Evolutionary conservation across 2,329 filamentous ascomycete genomes (phyloP), one percentile per base, ranked within the genome.

Genomic region (Alternaria brassicae): DNA sequence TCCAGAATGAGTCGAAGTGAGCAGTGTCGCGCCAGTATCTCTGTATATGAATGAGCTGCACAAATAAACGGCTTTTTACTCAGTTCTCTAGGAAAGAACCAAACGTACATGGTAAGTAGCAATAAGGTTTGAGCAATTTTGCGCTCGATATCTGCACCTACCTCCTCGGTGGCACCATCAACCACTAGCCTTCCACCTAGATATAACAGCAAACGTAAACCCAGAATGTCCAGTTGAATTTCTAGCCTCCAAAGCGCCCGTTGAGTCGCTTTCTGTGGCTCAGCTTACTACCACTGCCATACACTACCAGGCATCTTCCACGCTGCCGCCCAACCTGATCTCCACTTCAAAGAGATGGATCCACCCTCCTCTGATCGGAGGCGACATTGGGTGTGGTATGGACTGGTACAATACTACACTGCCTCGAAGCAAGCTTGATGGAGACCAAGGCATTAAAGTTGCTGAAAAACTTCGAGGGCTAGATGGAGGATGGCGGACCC

Each of bases 331-430:
- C 77, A 77, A 51, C 76, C 78, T 2, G 75, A 79, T 62, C 58
- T 79, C 1, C 74, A 78, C 72, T 8, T 75, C 71, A 0, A 61
- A 68, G 30, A 66, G 61, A 58, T 79, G 75, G 68, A 72, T 79
- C 17, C 75, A 79, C 52, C 77, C 76, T 15, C 75, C 72, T 15
- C 63, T 80, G 10, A 79, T 79, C 9, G 77, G 78, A 3, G 63
- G 72, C 5, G 76, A 80, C 41, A 79, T 80, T 48, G 78, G 76
- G 0, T 79, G 77, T 56, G 78, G 77, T 0, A 80, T 79, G 76
- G 69, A 75, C 7, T 79, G 75, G 74, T 79, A 77, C 54, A 72
- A 68, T 58, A 77, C 77, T 12, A 67, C 52, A 6, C 63, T 79
- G 4, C 60, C 69, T 15, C 41, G 70, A 32, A 61, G 51, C n/a